phyloP scores from a whole-genome alignment of 116 monocot genomes.

The Posidonia oceanica region DNA sequence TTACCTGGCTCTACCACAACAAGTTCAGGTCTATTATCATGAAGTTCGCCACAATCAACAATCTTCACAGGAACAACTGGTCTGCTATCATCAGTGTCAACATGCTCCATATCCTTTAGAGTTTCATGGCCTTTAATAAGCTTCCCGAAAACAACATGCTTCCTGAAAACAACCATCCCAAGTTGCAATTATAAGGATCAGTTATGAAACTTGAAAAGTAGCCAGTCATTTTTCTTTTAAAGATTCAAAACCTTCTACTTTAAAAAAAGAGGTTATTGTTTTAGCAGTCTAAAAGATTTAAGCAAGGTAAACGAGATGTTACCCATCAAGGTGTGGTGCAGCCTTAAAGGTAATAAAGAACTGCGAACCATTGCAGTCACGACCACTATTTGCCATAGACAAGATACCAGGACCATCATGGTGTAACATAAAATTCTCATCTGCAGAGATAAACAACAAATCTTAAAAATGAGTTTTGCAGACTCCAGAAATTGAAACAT shows the following conservation, averaged over 20 bases:
- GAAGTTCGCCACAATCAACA: conserved; percentile 61
- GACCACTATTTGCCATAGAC: conserved; percentile 91
- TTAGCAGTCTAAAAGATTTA: too few relatives aligned
- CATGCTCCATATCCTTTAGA: conserved; percentile 70
- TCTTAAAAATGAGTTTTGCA: too few relatives aligned
- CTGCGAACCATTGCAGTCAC: conserved; percentile 76
- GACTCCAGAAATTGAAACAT: too few relatives aligned
- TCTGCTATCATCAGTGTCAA: conserved; percentile 49
- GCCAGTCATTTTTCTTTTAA: too few relatives aligned
- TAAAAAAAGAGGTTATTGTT: background rate
- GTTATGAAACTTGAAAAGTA: too few relatives aligned
- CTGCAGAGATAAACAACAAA: conserved; percentile 20
- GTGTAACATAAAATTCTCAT: conserved; percentile 64
- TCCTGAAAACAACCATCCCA: conserved; percentile 23
- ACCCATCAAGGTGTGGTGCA: conserved; percentile 90
- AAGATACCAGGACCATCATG: conserved; percentile 88
- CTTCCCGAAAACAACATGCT: conserved; percentile 98
- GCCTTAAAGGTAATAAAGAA: conserved; percentile 93
- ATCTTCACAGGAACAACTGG: conserved; percentile 76
- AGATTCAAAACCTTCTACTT: background rate
- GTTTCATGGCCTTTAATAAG: conserved; percentile 60
- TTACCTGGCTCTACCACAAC: conserved; percentile 1
- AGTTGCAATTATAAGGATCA: too few relatives aligned
- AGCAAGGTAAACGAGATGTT: background rate
- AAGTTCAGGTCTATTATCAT: conserved; percentile 3